Percentiles rank a stretch among this genome's conserved stretches.
phyloP scores from a whole-genome alignment of 2,329 filamentous ascomycete genomes.

The Fusarium stilboides region DNA sequence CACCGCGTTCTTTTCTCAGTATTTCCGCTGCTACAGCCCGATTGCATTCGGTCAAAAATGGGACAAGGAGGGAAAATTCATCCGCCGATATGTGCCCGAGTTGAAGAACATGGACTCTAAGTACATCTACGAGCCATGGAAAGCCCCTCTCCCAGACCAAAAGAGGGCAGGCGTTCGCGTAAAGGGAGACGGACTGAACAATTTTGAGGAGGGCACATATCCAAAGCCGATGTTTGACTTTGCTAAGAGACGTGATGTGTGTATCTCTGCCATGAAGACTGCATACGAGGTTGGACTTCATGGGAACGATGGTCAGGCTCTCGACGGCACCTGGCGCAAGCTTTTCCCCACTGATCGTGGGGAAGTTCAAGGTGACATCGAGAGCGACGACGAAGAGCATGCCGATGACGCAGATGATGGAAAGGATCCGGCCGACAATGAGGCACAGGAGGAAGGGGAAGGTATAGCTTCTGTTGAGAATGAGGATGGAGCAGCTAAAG shows the following conservation, averaged over 20 bases:
- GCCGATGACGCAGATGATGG: slow-evolving; percentile 51
- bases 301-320: slow-evolving; percentile 73
- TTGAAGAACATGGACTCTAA: slow-evolving; percentile 73
- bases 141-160: slow-evolving; percentile 77
- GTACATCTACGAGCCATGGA: slow-evolving; percentile 87
- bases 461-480: slow-evolving; percentile 32
- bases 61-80: slow-evolving; percentile 77
- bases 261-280: slow-evolving; percentile 78
- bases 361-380: slow-evolving; percentile 59
- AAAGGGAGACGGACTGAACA: slow-evolving; percentile 66
- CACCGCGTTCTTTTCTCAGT: slow-evolving; percentile 81
- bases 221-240: slow-evolving; percentile 87
- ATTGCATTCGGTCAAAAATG: slow-evolving; percentile 82
- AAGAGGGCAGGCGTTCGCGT: slow-evolving; percentile 77
- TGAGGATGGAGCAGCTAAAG: background rate
- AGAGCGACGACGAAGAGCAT: slow-evolving; percentile 54
- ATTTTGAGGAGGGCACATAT: slow-evolving; percentile 67
- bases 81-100: slow-evolving; percentile 78
- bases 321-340: slow-evolving; percentile 71
- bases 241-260: slow-evolving; percentile 70
- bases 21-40: slow-evolving; percentile 79
- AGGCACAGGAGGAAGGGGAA: slow-evolving; percentile 30
- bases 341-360: slow-evolving; percentile 60
- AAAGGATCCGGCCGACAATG: slow-evolving; percentile 45
- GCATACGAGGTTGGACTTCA: slow-evolving; percentile 77